Conservation (phyloP, 2,329 filamentous ascomycete species). For the Fusarium globosum region DNA sequence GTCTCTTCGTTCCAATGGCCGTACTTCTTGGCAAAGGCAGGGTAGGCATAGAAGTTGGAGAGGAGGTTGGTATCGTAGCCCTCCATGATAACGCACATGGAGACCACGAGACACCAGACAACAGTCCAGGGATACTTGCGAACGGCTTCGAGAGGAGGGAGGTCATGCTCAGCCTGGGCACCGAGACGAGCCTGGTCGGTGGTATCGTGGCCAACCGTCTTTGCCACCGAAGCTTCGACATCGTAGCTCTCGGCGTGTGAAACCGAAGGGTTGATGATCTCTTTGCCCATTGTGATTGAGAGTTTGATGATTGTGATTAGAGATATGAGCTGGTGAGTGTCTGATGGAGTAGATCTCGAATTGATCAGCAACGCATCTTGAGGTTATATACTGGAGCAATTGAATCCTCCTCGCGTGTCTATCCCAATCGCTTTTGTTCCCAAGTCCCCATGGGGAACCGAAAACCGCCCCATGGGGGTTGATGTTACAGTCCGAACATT, state of each 20-base stretch:
- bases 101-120: conserved; percentile 52
- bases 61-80: conserved; percentile 54
- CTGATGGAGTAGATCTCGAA: conserved; percentile 1
- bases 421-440: conserved; percentile 10
- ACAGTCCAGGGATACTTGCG: conserved; percentile 50
- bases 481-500: conserved; percentile 27
- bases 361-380: conserved; percentile 1
- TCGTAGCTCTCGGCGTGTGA: conserved; percentile 21
- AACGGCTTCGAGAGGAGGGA: conserved; percentile 45
- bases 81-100: conserved; percentile 57
- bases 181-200: conserved; percentile 28
- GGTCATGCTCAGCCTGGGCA: conserved; percentile 41
- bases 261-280: conserved; percentile 9
- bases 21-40: conserved; percentile 43
- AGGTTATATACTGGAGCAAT: conserved; percentile 28
- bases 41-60: conserved; percentile 53
- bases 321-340: not conserved
- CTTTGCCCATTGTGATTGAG: conserved; percentile 14
- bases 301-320: not conserved
- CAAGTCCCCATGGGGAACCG: conserved; percentile 7
- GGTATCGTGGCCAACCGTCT: conserved; percentile 4
- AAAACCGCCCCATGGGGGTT: not conserved
- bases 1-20: conserved; percentile 44
- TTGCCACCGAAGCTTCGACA: conserved; percentile 9
- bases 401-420: not conserved